These are phyloP conservation scores for Brassica carinata DNA, from an alignment of 345 rosid genomes.

Conservation along the genomic window DNA sequence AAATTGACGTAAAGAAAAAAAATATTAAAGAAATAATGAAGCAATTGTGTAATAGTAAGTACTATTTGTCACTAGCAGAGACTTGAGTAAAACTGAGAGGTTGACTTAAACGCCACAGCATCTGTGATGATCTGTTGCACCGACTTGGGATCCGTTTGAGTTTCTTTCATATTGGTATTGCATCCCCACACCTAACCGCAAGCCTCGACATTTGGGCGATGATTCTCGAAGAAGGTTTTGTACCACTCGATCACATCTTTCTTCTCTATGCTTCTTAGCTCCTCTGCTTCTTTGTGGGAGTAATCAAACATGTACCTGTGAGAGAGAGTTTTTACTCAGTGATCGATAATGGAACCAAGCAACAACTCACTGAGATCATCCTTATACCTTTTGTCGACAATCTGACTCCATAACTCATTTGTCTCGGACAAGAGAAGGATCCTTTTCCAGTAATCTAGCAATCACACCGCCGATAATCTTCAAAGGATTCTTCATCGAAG, in stretches of 20 bases:
- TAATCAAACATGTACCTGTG: slow-evolving; percentile 84
- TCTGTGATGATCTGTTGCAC: slow-evolving; percentile 51
- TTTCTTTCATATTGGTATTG: slow-evolving; percentile 56
- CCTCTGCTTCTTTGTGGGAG: slow-evolving; percentile 75
- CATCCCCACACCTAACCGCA: slow-evolving; percentile 91
- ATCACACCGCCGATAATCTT: slow-evolving; percentile 75
- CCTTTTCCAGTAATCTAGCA: slow-evolving; percentile 85
- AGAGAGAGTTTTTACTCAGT: not conserved
- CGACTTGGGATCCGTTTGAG: slow-evolving; percentile 34
- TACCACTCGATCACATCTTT: slow-evolving; percentile 69
- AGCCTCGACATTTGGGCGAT: slow-evolving; percentile 77
- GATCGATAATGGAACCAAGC: not conserved
- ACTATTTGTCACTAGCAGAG: slow-evolving; percentile 49
- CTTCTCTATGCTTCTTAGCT: slow-evolving; percentile 59
- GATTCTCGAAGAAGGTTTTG: slow-evolving; percentile 62
- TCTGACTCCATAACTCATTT: slow-evolving; percentile 84
- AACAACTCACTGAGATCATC: not conserved
- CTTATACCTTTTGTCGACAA: slow-evolving; percentile 80
- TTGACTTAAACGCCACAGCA: slow-evolving; percentile 55
- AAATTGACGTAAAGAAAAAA: no score
- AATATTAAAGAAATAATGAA: no score
- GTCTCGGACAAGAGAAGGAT: slow-evolving; percentile 83
- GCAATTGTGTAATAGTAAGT: no score
- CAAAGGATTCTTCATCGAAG: slow-evolving; percentile 78
- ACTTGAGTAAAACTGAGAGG: slow-evolving; percentile 68